A percentile compares a stretch with the other conserved stretches of the same genome.
Conservation (phyloP, 495 filamentous ascomycete species). For the Podospora didyma region DNA sequence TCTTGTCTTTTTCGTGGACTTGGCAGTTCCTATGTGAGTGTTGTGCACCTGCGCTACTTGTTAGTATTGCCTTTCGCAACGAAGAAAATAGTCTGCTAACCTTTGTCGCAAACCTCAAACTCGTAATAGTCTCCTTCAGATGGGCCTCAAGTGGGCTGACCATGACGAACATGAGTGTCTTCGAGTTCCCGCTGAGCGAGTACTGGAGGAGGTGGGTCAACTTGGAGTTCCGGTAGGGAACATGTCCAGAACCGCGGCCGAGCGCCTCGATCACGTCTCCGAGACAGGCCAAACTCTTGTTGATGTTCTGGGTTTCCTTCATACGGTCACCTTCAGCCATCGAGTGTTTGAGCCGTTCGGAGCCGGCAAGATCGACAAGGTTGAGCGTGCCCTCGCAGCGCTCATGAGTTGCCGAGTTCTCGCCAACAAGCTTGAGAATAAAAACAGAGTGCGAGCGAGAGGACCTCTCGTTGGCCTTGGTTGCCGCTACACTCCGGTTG, state of each 20-base stretch:
- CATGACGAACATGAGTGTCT: conserved; percentile 99
- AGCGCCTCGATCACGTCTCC: conserved; percentile 93
- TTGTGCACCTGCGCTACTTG: conserved; percentile 59
- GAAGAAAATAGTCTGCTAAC: conserved; percentile 35
- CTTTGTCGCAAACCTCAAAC: conserved; percentile 94
- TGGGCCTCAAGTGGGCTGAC: conserved; percentile 89
- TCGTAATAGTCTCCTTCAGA: conserved; percentile 88
- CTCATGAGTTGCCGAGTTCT: conserved; percentile 76
- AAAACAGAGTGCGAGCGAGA: conserved; percentile 95
- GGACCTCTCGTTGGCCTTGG: conserved; percentile 91
- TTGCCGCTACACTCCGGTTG: conserved; percentile 90
- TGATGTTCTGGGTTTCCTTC: conserved; percentile 96
- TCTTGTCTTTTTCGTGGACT: conserved; percentile 61
- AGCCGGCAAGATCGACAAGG: conserved; percentile 91
- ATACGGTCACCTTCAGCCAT: conserved; percentile 79
- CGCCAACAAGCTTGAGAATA: conserved; percentile 82
- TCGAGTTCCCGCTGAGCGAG: conserved; percentile 89
- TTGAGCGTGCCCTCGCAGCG: conserved; percentile 91
- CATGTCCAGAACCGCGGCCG: conserved; percentile 78
- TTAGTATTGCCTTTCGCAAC: background rate
- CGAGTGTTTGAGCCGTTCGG: conserved; percentile 83
- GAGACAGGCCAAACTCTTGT: conserved; percentile 84
- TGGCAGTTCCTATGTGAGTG: conserved; percentile 84
- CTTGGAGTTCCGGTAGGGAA: conserved; percentile 96
- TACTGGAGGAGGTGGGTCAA: conserved; percentile 95